These are phyloP conservation scores for Trichoderma endophyticum DNA, from an alignment of 2,329 filamentous ascomycete species.

Conservation along the genomic window DNA sequence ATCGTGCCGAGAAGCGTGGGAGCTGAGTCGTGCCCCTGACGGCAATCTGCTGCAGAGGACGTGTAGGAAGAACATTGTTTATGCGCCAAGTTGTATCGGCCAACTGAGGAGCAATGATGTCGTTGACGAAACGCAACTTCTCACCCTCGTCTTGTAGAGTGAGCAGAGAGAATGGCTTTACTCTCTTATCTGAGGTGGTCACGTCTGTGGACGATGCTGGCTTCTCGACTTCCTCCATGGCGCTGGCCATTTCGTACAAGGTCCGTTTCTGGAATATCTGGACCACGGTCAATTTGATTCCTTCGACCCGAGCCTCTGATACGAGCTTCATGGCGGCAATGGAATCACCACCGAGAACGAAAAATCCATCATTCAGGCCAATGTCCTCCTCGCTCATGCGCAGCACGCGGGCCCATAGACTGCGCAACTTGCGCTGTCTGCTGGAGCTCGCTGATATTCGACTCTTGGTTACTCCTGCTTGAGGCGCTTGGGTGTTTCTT, in stretches of 20 bases:
- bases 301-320: conserved; percentile 48
- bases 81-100: conserved; percentile 50
- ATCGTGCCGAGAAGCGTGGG: conserved; percentile 60
- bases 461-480: conserved; percentile 20
- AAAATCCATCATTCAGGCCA: conserved; percentile 56
- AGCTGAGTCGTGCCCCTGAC: conserved; percentile 54
- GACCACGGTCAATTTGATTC: conserved; percentile 50
- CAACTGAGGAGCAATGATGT: conserved; percentile 50
- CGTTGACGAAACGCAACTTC: conserved; percentile 39
- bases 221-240: conserved; percentile 29
- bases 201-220: not conserved
- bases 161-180: conserved; percentile 49
- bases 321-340: conserved; percentile 61
- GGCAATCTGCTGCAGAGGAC: conserved; percentile 58
- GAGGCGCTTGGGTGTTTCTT: conserved; percentile 12
- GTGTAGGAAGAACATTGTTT: conserved; percentile 54
- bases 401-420: conserved; percentile 49
- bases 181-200: conserved; percentile 26
- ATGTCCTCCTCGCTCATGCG: conserved; percentile 45
- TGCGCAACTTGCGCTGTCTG: conserved; percentile 43
- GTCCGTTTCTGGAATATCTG: conserved; percentile 51
- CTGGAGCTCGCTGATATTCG: conserved; percentile 38
- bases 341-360: conserved; percentile 59
- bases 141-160: conserved; percentile 34
- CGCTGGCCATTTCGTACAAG: conserved; percentile 52